Evolutionary conservation across 208 protist genomes (phyloP).

Genomic region (Leishmania arabica): DNA sequence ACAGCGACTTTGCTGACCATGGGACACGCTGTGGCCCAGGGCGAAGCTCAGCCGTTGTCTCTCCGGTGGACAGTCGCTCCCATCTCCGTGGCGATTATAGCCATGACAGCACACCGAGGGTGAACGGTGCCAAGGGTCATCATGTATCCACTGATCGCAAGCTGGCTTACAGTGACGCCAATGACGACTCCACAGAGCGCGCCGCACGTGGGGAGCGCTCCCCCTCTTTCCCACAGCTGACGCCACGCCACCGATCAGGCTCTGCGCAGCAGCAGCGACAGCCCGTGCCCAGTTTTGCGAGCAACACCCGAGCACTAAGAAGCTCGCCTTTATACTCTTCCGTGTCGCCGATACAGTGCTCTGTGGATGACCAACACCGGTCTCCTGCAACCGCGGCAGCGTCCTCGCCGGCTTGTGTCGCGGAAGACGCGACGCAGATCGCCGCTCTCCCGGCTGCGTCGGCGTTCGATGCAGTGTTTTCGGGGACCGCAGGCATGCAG

Average conservation of each 20-base stretch:
- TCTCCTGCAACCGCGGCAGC: not conserved
- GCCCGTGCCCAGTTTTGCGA: not conserved
- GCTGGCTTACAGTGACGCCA: not conserved
- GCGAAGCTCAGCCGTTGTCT: not conserved
- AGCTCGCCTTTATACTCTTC: not conserved
- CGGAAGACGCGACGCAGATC: not conserved
- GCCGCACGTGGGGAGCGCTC: not conserved
- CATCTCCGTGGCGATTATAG: not conserved
- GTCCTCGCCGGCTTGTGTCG: not conserved
- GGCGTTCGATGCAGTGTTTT: not conserved
- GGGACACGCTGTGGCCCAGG: not conserved
- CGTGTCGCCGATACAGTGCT: not conserved
- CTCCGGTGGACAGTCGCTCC: not conserved
- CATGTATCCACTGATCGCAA: not conserved
- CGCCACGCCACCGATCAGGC: too few species aligned
- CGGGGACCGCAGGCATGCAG: conserved; percentile 10
- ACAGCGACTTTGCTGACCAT: not conserved
- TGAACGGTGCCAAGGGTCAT: not conserved
- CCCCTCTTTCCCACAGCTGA: not conserved
- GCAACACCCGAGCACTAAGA: not conserved
- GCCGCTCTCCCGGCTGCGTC: not conserved
- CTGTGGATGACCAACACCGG: not conserved
- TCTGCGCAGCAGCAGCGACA: not conserved
- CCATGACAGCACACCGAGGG: not conserved
- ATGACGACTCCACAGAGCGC: not conserved